phyloP scores from a whole-genome alignment of 805 yeast species.

The Metschnikowia santaceciliae region DNA sequence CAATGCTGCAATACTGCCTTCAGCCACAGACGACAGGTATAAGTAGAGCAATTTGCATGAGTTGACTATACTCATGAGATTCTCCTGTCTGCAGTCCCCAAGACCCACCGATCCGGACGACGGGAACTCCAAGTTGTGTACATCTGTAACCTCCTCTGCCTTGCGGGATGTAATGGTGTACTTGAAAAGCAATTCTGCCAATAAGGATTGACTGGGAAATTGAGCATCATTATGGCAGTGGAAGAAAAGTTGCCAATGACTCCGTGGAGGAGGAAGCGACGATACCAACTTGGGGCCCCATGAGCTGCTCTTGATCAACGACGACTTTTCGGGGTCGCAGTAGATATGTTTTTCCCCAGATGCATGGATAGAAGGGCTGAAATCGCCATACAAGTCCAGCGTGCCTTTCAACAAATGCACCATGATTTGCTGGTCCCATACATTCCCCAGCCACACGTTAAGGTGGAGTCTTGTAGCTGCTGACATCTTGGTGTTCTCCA shows the following conservation, averaged over 20 bases:
- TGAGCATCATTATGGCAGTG: slow-evolving; percentile 57
- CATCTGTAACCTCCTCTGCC: slow-evolving; percentile 17
- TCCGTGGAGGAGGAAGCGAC: slow-evolving; percentile 42
- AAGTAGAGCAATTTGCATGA: slow-evolving; percentile 63
- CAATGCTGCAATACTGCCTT: slow-evolving; percentile 41
- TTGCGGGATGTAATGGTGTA: slow-evolving; percentile 25
- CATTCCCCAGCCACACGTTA: slow-evolving; percentile 79
- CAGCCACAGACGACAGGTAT: slow-evolving; percentile 28
- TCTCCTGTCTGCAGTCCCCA: slow-evolving; percentile 63
- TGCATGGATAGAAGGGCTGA: slow-evolving; percentile 6
- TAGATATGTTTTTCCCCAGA: slow-evolving; percentile 3
- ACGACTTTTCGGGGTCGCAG: slow-evolving; percentile 16
- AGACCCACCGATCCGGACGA: slow-evolving; percentile 80
- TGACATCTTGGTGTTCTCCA: slow-evolving; percentile 83
- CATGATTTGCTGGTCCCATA: slow-evolving; percentile 59
- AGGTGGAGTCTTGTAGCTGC: slow-evolving; percentile 58
- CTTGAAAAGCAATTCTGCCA: slow-evolving; percentile 33
- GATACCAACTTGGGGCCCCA: slow-evolving; percentile 8
- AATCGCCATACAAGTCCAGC: slow-evolving; percentile 6
- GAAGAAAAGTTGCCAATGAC: slow-evolving; percentile 52
- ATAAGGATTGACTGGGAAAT: slow-evolving; percentile 45
- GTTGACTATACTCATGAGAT: slow-evolving; percentile 60
- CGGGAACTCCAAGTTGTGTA: slow-evolving; percentile 57
- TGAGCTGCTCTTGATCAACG: slow-evolving; percentile 3
- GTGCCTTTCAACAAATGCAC: slow-evolving; percentile 13